A percentile compares a stretch with the other conserved stretches of the same genome.
Conservation (phyloP, 2,329 filamentous ascomycete genomes). For the Diaporthe longicolla region DNA sequence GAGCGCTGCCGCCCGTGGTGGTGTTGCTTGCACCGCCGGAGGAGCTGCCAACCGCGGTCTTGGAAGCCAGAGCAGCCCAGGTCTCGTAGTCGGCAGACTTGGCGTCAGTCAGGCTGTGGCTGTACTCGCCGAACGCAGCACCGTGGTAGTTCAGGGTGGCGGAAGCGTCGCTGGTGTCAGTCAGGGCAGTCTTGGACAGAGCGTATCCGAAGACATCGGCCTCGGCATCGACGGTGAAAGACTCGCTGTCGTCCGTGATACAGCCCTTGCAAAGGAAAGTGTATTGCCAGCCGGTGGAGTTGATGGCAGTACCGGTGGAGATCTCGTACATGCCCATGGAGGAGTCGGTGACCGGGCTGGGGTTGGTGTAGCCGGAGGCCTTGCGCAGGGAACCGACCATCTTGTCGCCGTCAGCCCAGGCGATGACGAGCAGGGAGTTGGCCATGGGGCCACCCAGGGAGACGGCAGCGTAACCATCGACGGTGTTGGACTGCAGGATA, state of each 20-base stretch:
- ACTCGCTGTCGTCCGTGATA: slow-evolving; percentile 49
- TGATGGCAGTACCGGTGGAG: slow-evolving; percentile 60
- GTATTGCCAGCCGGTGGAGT: slow-evolving; percentile 62
- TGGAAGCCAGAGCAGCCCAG: slow-evolving; percentile 48
- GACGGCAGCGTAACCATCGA: slow-evolving; percentile 64
- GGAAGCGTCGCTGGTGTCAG: slow-evolving; percentile 46
- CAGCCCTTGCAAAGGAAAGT: slow-evolving; percentile 64
- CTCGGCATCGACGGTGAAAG: slow-evolving; percentile 47
- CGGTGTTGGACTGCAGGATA: slow-evolving; percentile 61
- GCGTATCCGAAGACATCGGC: slow-evolving; percentile 56
- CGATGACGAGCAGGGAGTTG: slow-evolving; percentile 58
- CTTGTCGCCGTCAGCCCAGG: slow-evolving; percentile 59
- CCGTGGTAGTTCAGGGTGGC: slow-evolving; percentile 50
- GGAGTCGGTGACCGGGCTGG: slow-evolving; percentile 54
- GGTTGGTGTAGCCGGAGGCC: slow-evolving; percentile 56
- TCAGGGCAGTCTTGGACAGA: slow-evolving; percentile 53
- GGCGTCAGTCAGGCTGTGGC: slow-evolving; percentile 50
- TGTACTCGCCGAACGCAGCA: slow-evolving; percentile 56
- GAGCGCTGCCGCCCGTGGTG: slow-evolving; percentile 26
- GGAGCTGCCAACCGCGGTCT: slow-evolving; percentile 35
- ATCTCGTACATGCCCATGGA: slow-evolving; percentile 56
- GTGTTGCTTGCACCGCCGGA: slow-evolving; percentile 30
- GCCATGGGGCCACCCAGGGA: slow-evolving; percentile 60
- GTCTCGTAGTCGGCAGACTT: slow-evolving; percentile 52
- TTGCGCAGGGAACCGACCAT: slow-evolving; percentile 49